phyloP scores from a whole-genome alignment of 768 basidiomycete species.

The Boletus fagicola region DNA sequence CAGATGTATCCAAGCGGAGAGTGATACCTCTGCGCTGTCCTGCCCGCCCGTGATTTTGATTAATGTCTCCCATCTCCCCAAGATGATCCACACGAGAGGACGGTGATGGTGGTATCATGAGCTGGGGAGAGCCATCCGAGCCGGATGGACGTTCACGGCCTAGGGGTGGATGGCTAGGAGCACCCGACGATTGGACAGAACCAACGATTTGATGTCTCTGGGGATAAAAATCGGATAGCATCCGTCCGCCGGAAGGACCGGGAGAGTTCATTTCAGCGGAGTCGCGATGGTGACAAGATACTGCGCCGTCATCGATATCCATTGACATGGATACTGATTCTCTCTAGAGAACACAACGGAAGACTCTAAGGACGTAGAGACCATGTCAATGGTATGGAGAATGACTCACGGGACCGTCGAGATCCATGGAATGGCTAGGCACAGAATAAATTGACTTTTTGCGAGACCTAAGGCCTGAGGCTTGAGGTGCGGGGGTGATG shows the following conservation, averaged over 20 bases:
- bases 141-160: background rate
- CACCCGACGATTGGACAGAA: background rate
- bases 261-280: background rate
- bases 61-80: background rate
- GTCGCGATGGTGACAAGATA: background rate
- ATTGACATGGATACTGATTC: constrained; percentile 6
- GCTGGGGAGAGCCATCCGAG: background rate
- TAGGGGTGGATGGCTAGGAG: background rate
- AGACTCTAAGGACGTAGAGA: background rate
- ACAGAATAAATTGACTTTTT: background rate
- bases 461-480: background rate
- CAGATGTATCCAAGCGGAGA: background rate
- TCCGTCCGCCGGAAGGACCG: background rate
- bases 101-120: background rate
- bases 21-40: background rate
- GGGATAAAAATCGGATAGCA: background rate
- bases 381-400: background rate
- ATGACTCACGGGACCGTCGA: constrained; percentile 16
- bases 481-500: background rate
- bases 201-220: background rate
- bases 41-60: background rate
- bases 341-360: constrained; percentile 4
- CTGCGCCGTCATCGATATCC: constrained; percentile 12
- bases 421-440: constrained; percentile 11
- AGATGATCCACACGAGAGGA: background rate